These are phyloP conservation scores for Lactuca sativa DNA, from an alignment of 129 eudicot species.

Conservation along the genomic window DNA sequence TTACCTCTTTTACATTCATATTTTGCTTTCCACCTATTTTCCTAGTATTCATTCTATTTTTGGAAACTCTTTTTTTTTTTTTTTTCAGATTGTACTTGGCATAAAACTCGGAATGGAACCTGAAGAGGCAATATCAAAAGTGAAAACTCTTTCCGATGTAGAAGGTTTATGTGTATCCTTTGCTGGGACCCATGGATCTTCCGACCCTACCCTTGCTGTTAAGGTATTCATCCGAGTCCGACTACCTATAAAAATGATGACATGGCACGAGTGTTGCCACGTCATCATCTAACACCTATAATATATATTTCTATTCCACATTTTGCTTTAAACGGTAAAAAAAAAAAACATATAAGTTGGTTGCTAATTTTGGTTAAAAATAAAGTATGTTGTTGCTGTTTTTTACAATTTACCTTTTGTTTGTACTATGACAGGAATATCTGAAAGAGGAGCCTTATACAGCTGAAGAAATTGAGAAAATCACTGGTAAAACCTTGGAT, in stretches of 20 bases:
- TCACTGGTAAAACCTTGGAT: conserved; percentile 51
- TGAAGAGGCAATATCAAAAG: conserved; percentile 68
- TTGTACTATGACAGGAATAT: conserved; percentile 36
- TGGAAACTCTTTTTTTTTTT: neutral
- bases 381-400: neutral
- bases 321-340: too few relatives aligned
- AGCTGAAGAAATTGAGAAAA: conserved; percentile 65
- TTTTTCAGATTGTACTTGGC: conserved; percentile 75
- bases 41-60: neutral
- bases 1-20: neutral
- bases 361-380: neutral
- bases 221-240: conserved; percentile 56
- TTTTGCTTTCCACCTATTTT: neutral
- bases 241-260: neutral
- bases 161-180: conserved; percentile 81
- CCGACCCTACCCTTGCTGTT: conserved; percentile 88
- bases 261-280: neutral
- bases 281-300: neutral
- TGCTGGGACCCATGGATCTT: conserved; percentile 71
- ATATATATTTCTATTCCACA: neutral
- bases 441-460: conserved; percentile 75
- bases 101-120: conserved; percentile 85
- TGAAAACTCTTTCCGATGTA: conserved; percentile 88
- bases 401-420: neutral
- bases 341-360: neutral